Evolutionary conservation across 2,329 filamentous ascomycete species (phyloP).

Genomic region (Conoideocrella luteorostrata): DNA sequence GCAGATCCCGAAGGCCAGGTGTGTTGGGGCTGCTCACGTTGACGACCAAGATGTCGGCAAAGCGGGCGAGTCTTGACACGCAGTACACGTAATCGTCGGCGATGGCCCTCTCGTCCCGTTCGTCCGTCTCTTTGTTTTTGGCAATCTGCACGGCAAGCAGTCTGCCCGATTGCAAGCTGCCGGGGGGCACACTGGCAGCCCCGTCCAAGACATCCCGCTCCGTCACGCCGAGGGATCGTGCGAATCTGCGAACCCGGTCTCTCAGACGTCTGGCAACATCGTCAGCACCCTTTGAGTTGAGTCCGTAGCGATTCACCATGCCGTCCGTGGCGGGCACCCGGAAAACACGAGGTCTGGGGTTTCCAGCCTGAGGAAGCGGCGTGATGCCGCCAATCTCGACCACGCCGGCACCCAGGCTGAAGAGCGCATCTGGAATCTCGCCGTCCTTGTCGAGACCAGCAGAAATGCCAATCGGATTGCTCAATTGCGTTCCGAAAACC

Average conservation of each 20-base stretch:
- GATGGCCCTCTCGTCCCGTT: slow-evolving; percentile 76
- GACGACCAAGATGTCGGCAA: slow-evolving; percentile 94
- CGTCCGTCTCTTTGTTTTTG: slow-evolving; percentile 92
- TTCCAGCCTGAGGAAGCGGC: slow-evolving; percentile 79
- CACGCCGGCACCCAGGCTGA: slow-evolving; percentile 76
- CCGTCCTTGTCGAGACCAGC: slow-evolving; percentile 93
- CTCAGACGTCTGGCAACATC: slow-evolving; percentile 73
- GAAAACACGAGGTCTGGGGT: slow-evolving; percentile 83
- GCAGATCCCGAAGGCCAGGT: slow-evolving; percentile 79
- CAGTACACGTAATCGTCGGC: slow-evolving; percentile 82
- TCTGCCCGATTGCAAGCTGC: slow-evolving; percentile 69
- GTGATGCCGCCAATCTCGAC: slow-evolving; percentile 93
- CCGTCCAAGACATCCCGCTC: slow-evolving; percentile 73
- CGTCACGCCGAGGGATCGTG: slow-evolving; percentile 61
- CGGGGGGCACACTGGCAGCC: slow-evolving; percentile 68
- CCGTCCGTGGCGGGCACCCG: slow-evolving; percentile 76
- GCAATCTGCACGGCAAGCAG: slow-evolving; percentile 87
- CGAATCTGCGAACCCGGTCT: slow-evolving; percentile 71
- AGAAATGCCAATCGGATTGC: slow-evolving; percentile 90
- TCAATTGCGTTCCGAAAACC: slow-evolving; percentile 70
- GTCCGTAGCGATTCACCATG: slow-evolving; percentile 90
- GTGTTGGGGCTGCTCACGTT: slow-evolving; percentile 98
- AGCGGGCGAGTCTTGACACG: slow-evolving; percentile 73
- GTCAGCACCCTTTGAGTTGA: slow-evolving; percentile 88
- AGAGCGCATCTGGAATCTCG: slow-evolving; percentile 77